Evolutionary conservation across 371 early-diverging fungal genomes (phyloP).

Genomic region (Chytridium lagenaria): DNA sequence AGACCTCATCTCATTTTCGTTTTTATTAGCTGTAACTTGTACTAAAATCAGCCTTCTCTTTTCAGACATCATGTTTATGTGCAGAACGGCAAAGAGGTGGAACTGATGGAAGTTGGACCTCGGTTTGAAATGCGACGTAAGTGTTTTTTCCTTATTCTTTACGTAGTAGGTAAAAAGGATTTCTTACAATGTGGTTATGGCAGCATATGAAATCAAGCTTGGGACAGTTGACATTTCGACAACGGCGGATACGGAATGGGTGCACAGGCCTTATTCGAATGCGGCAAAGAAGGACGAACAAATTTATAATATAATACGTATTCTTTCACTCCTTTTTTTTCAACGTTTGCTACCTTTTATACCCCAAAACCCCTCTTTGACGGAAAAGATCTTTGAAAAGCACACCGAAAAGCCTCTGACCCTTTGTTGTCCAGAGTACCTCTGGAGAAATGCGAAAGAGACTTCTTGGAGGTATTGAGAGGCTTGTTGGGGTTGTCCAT

Average conservation of each 20-base stretch:
- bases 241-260: conserved; percentile 97
- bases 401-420: no score
- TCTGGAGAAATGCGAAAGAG: no score
- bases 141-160: conserved; percentile 28
- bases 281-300: conserved; percentile 88
- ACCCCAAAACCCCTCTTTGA: no score
- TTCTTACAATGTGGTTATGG: conserved; percentile 17
- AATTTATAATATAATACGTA: conserved; percentile 22
- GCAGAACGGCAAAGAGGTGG: conserved; percentile 87
- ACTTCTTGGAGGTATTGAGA: no score
- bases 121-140: conserved; percentile 95
- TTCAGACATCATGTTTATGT: conserved; percentile 94
- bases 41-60: neutral
- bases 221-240: conserved; percentile 95
- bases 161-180: neutral
- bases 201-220: conserved; percentile 92
- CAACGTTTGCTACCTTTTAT: no score
- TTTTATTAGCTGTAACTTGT: neutral
- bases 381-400: no score
- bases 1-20: neutral
- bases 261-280: conserved; percentile 91
- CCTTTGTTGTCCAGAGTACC: no score
- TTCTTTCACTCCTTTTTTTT: no score
- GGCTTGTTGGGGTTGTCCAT: no score
- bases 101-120: conserved; percentile 97